Evolutionary conservation across 1,284 basidiomycete species (phyloP).

Genomic region (Leccinum pachyderme): DNA sequence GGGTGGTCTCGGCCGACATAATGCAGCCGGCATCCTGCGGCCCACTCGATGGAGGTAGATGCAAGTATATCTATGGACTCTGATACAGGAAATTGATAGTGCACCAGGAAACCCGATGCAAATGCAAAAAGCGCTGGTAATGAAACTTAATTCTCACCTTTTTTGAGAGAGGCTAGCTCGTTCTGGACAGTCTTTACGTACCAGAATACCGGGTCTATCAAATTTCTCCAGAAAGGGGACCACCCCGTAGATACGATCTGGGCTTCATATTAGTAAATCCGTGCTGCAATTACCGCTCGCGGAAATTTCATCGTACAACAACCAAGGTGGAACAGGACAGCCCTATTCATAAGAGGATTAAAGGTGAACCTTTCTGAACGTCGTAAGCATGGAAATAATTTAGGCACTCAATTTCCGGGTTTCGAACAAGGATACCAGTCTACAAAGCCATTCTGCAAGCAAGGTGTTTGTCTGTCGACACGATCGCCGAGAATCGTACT

Average conservation of each 20-base stretch:
- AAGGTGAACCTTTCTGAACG: conserved; percentile 6
- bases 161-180: conserved; percentile 23
- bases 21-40: conserved; percentile 15
- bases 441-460: conserved; percentile 19
- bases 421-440: conserved; percentile 25
- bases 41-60: conserved; percentile 4
- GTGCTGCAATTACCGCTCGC: conserved; percentile 31
- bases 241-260: conserved; percentile 25
- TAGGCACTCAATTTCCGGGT: conserved; percentile 32
- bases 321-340: conserved; percentile 30
- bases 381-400: conserved; percentile 18
- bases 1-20: conserved; percentile 15
- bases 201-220: conserved; percentile 22
- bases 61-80: conserved; percentile 6
- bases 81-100: conserved; percentile 6
- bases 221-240: conserved; percentile 23
- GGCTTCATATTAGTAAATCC: conserved; percentile 27
- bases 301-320: conserved; percentile 33
- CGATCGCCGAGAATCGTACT: conserved; percentile 21
- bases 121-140: conserved; percentile 5
- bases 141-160: conserved; percentile 24
- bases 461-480: conserved; percentile 1
- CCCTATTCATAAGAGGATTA: conserved; percentile 13
- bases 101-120: conserved; percentile 17
- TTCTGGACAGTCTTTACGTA: conserved; percentile 31